Percentiles rank a stretch among this genome's conserved stretches.
These are phyloP conservation scores for Isoetes taiwanensis DNA, from an alignment of 75 land plant genomes.

Conservation along the genomic window DNA sequence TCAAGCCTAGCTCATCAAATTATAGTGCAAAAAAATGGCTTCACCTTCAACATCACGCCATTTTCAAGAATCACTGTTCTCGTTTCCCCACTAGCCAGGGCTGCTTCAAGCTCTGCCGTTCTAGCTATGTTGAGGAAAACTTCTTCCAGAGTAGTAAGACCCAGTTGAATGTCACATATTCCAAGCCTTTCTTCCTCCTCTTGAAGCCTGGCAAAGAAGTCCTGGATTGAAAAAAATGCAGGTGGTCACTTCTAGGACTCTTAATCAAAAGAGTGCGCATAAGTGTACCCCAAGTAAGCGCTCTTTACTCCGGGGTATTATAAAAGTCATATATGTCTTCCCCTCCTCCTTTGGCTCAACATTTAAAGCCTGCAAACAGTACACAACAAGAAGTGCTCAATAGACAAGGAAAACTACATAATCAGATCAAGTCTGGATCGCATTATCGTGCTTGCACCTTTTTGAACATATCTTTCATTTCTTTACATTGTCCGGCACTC, in stretches of 20 bases:
- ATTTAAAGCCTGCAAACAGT: slow-evolving; percentile 36
- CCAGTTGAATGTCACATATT: slow-evolving; percentile 72
- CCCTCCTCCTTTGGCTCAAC: slow-evolving; percentile 70
- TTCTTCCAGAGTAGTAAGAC: slow-evolving; percentile 90
- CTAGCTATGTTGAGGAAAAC: slow-evolving; percentile 91
- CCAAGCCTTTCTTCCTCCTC: slow-evolving; percentile 54
- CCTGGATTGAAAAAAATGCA: slow-evolving; percentile 24
- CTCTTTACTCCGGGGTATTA: slow-evolving; percentile 78
- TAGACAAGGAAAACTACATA: too few species aligned
- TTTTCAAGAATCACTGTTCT: too few species aligned
- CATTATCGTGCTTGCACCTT: slow-evolving; percentile 17
- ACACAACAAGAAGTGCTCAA: too few species aligned
- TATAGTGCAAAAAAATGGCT: too few species aligned
- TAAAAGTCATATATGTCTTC: slow-evolving; percentile 62
- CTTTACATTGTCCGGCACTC: not conserved
- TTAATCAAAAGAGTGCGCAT: too few species aligned
- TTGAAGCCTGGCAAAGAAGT: slow-evolving; percentile 67
- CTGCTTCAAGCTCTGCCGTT: slow-evolving; percentile 66
- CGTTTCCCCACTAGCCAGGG: too few species aligned
- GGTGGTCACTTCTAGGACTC: too few species aligned
- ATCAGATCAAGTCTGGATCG: too few species aligned
- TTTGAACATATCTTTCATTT: slow-evolving; percentile 59
- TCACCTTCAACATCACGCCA: too few species aligned
- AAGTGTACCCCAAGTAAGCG: slow-evolving; percentile 42
- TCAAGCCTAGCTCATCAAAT: too few species aligned